A percentile compares a stretch with the other conserved stretches of the same genome.
phyloP scores from a whole-genome alignment of 2,329 filamentous ascomycete genomes.

The Reticulascus tulasneorum region DNA sequence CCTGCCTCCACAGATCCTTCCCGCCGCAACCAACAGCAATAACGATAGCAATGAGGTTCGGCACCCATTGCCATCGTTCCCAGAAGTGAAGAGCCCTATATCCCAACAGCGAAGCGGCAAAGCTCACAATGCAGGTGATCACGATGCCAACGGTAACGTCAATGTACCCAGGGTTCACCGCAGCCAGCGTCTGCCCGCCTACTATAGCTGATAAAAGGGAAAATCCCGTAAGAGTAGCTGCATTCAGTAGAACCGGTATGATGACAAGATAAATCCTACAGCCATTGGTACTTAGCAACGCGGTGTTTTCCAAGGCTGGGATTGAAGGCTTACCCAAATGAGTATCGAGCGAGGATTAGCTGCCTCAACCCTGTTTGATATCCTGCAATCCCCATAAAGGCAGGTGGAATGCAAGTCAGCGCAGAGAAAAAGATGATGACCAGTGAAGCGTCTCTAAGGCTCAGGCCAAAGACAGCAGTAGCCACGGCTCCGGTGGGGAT shows the following conservation, averaged over 20 bases:
- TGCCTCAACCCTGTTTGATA: conserved; percentile 56
- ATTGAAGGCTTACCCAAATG: conserved; percentile 42
- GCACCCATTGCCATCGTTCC: conserved; percentile 55
- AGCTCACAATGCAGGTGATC: conserved; percentile 47
- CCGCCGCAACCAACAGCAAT: conserved; percentile 52
- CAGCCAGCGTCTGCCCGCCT: conserved; percentile 49
- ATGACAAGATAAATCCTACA: conserved; percentile 44
- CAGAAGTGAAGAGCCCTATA: conserved; percentile 51
- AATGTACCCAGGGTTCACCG: conserved; percentile 38
- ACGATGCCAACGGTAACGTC: conserved; percentile 54
- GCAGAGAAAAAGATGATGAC: conserved; percentile 57
- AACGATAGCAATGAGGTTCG: conserved; percentile 46
- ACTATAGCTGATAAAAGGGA: conserved; percentile 53
- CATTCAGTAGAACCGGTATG: conserved; percentile 49
- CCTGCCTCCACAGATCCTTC: conserved; percentile 43
- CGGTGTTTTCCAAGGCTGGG: not conserved
- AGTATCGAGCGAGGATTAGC: conserved; percentile 58
- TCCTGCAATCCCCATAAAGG: conserved; percentile 51
- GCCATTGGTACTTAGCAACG: conserved; percentile 1
- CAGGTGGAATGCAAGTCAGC: conserved; percentile 49
- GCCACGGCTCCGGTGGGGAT: conserved; percentile 57
- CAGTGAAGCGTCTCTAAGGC: conserved; percentile 50
- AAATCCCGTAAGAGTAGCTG: conserved; percentile 55
- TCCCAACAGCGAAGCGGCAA: conserved; percentile 51
- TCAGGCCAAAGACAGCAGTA: conserved; percentile 49